phyloP scores from a whole-genome alignment of 208 protist species.

The Dictyostelium gargantuum region DNA sequence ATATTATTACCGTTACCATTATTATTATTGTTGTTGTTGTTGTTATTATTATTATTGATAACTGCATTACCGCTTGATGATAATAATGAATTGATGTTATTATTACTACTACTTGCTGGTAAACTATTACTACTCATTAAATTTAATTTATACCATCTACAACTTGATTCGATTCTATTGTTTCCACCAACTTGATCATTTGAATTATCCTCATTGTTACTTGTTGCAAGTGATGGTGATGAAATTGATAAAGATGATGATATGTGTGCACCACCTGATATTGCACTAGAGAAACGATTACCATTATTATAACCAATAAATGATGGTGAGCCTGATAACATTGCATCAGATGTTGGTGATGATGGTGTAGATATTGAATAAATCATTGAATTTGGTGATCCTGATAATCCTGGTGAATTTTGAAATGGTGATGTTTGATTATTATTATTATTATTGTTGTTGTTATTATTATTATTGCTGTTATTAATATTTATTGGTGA shows the following conservation, averaged over 20 bases:
- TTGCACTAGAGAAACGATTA: background rate
- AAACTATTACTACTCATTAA: background rate
- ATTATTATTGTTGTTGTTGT: background rate
- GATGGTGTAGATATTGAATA: background rate
- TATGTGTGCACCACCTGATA: background rate
- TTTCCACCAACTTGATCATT: background rate
- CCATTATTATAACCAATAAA: background rate
- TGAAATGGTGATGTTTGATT: background rate
- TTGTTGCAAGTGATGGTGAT: constrained; percentile 18
- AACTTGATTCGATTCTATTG: constrained; percentile 3
- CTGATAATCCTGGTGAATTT: background rate
- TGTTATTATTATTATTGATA: background rate
- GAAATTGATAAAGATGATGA: background rate
- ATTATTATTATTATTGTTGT: background rate
- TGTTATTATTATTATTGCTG: background rate
- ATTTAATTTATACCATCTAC: constrained; percentile 53
- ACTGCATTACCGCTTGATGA: background rate
- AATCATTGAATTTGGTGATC: background rate
- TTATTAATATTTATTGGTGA: background rate
- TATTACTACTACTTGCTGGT: background rate
- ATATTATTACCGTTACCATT: background rate
- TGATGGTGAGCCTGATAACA: background rate
- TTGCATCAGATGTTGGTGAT: background rate
- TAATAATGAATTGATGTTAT: background rate
- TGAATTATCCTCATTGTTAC: background rate